These are phyloP conservation scores for Hymenoscyphus linearis DNA, from an alignment of 2,329 filamentous ascomycete species.

Conservation along the genomic window DNA sequence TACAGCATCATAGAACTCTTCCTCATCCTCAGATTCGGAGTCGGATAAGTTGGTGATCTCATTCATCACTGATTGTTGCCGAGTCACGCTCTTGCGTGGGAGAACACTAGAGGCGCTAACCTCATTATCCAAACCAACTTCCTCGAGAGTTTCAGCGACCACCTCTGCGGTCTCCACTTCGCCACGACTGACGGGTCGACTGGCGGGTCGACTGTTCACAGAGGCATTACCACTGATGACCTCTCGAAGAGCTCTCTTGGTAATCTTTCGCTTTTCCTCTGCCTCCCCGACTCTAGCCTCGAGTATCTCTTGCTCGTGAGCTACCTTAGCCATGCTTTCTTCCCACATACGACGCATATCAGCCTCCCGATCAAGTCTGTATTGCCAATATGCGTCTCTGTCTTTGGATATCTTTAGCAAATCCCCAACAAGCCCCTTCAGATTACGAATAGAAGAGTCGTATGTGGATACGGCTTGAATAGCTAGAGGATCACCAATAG, in stretches of 20 bases:
- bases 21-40: conserved; percentile 72
- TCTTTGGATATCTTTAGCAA: conserved; percentile 89
- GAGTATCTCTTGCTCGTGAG: conserved; percentile 85
- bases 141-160: conserved; percentile 33
- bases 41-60: conserved; percentile 69
- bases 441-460: conserved; percentile 80
- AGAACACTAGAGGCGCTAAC: conserved; percentile 20
- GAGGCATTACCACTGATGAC: conserved; percentile 65
- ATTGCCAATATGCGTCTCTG: conserved; percentile 95
- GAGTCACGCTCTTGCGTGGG: conserved; percentile 38
- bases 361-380: conserved; percentile 82
- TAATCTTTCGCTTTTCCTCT: conserved; percentile 82
- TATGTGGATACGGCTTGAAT: conserved; percentile 78
- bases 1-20: conserved; percentile 96
- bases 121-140: conserved; percentile 35
- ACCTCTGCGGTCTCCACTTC: conserved; percentile 19
- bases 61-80: conserved; percentile 62
- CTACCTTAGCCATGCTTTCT: conserved; percentile 97
- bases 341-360: conserved; percentile 97
- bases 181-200: conserved; percentile 22
- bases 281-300: conserved; percentile 84
- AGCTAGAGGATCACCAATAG: conserved; percentile 72
- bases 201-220: conserved; percentile 25
- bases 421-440: conserved; percentile 80
- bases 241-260: conserved; percentile 84